Conservation (phyloP, 371 early-diverging fungal genomes). For the Funneliformis caledonium region DNA sequence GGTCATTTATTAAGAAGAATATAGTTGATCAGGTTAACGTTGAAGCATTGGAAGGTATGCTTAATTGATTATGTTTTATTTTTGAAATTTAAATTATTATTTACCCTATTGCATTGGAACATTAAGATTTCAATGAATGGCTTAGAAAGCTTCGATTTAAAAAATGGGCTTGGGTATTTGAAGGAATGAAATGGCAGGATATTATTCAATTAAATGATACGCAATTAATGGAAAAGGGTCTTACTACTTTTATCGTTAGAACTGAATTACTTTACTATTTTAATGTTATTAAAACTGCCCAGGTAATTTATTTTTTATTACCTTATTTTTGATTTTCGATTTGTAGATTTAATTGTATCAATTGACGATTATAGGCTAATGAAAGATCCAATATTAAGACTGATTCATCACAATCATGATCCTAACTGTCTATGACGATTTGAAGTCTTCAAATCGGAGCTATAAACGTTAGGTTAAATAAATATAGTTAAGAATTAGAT, state of each 20-base stretch:
- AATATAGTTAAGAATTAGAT: no score
- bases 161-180: slow-evolving; percentile 90
- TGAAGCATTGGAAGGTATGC: background rate
- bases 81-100: background rate
- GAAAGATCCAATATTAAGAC: no score
- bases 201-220: slow-evolving; percentile 86
- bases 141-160: slow-evolving; percentile 88
- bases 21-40: background rate
- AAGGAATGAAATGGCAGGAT: slow-evolving; percentile 83
- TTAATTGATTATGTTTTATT: background rate
- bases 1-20: background rate
- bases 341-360: no score
- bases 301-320: background rate
- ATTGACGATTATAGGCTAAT: no score
- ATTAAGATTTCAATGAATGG: slow-evolving; percentile 86
- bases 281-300: background rate
- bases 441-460: no score
- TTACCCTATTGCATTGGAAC: background rate
- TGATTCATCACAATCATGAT: no score
- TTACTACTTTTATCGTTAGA: slow-evolving; percentile 67
- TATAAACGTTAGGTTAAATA: no score
- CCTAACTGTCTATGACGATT: no score
- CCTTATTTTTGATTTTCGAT: no score
- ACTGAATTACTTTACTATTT: background rate
- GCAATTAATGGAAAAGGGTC: slow-evolving; percentile 82